Evolutionary conservation across 73 alveolate species (phyloP).

Genomic region (Paramecium sonneborni): DNA sequence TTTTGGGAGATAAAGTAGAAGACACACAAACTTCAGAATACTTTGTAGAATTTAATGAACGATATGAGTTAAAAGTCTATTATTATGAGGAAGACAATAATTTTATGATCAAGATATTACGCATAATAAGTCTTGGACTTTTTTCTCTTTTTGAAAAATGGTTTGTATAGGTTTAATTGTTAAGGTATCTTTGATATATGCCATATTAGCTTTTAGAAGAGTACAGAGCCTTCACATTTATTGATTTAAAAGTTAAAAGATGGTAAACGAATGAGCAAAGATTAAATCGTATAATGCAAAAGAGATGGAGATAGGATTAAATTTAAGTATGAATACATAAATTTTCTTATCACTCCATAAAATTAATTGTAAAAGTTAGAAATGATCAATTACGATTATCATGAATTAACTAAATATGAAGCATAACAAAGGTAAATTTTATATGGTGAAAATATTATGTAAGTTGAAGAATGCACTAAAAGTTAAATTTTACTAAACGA

Average conservation of each 20-base stretch:
- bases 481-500: conserved; percentile 69
- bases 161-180: neutral
- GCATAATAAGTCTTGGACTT: neutral
- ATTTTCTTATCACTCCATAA: neutral
- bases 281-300: neutral
- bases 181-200: neutral
- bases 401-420: conserved; percentile 4
- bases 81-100: neutral
- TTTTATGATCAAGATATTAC: neutral
- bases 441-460: conserved; percentile 71
- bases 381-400: neutral
- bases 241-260: neutral
- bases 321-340: neutral
- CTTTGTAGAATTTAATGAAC: conserved; percentile 1
- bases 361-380: neutral
- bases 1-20: conserved; percentile 17
- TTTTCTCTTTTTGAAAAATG: neutral
- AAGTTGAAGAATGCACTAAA: conserved; percentile 56
- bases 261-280: conserved; percentile 8
- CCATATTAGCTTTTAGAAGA: neutral
- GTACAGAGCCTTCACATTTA: neutral
- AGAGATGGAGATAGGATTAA: conserved; percentile 15
- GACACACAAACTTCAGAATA: neutral
- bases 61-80: neutral
- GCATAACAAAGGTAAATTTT: neutral